phyloP scores from a whole-genome alignment of 257 asterid genomes.

The Cordia subcordata region DNA sequence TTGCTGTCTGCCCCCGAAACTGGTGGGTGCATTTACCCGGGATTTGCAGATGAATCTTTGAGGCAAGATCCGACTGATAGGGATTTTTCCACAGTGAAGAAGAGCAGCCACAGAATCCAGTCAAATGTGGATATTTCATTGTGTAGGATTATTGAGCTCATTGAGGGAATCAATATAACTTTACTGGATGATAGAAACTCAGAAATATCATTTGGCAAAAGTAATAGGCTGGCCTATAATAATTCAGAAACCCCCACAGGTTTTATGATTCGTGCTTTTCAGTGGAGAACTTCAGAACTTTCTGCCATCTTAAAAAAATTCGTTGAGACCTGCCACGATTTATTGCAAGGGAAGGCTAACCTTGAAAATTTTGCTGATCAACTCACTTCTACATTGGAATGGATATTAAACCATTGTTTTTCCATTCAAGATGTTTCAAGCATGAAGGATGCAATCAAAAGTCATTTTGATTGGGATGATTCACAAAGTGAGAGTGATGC shows the following conservation, averaged over 20 bases:
- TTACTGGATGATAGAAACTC: slow-evolving; percentile 30
- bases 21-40: slow-evolving; percentile 5
- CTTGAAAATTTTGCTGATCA: slow-evolving; percentile 44
- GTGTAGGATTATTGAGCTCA: slow-evolving; percentile 51
- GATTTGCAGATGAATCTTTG: slow-evolving; percentile 15
- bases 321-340: slow-evolving; percentile 47
- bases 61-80: slow-evolving; percentile 21
- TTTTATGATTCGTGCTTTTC: slow-evolving; percentile 52
- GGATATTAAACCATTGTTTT: slow-evolving; percentile 78
- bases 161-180: slow-evolving; percentile 53
- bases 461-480: slow-evolving; percentile 62
- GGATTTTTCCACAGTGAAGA: slow-evolving; percentile 20
- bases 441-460: slow-evolving; percentile 57
- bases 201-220: neutral
- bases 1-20: slow-evolving; percentile 9
- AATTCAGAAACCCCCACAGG: slow-evolving; percentile 35
- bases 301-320: slow-evolving; percentile 40
- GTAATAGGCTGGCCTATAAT: slow-evolving; percentile 21
- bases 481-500: slow-evolving; percentile 51
- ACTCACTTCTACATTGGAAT: slow-evolving; percentile 55
- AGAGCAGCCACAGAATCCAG: slow-evolving; percentile 26
- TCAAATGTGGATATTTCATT: slow-evolving; percentile 32
- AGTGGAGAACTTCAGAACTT: slow-evolving; percentile 68
- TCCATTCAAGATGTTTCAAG: slow-evolving; percentile 79
- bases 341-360: slow-evolving; percentile 43